Base-by-base conservation (phyloP, 2,329 filamentous ascomycete genomes). In the Ophiostoma sp. region DNA sequence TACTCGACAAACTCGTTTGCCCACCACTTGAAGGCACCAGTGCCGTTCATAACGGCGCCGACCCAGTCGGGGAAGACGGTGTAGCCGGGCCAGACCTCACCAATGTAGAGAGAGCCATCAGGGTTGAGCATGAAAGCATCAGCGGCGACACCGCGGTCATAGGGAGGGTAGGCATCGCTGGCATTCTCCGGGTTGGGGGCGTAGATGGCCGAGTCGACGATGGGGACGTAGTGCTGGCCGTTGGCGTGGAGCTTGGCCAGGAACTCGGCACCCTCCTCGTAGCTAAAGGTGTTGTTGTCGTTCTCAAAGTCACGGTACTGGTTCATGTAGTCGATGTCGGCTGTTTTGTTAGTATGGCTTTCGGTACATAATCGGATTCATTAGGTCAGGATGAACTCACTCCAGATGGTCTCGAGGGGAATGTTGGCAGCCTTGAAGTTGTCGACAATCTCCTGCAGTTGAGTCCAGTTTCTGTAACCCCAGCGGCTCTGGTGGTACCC, bases 401-500 rank as follows among this genome's bases (percentile, higher is more conserved):
- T 73, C 89, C 89, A 92, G 78, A 92, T 89, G 2, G 88, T 90
- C 77, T 93, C 90, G 0, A 93, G 80, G 0, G 90, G 89, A 70
- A 93, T 92, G 20, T 82, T 79, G 57, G 86, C 85, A 67, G 82
- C 81, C 48, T 83, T 85, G 78, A 91, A 92, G 77, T 87, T 88
- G 72, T 86, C 85, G 5, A 92, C 84, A 0, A 92, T 89, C 67
- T 87, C 85, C 73, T 89, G 84, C 3, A 92, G 76, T 36, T 87
- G 83, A 1, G 86, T 85, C 87, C 90, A 93, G 75, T 91, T 92
- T 54, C 84, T 81, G 77, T 95, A 95, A 0, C 92, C 92, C 88
- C 92, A 95, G 71, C 91, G 85, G 75, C 91, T 94, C 77, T 96
- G 92, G 74, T 96, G 92, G 76, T 85, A 94, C 0, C 93, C 93